Evolutionary conservation across 306 rosid genomes (phyloP).

Genomic region (Pachyrhizus erosus): DNA sequence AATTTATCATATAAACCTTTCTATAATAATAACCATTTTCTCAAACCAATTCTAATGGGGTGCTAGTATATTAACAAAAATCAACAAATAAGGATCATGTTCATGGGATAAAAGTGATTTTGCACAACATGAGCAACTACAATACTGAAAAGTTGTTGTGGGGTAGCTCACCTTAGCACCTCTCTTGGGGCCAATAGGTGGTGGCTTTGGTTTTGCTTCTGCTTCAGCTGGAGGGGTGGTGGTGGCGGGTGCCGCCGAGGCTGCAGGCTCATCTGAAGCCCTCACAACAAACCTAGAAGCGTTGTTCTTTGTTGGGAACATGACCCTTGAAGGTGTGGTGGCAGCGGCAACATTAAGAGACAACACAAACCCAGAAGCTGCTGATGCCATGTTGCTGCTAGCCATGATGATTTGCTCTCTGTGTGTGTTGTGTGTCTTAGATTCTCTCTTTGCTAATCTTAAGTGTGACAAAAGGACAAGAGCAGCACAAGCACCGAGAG

Average conservation of each 20-base stretch:
- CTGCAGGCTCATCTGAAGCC: constrained; percentile 68
- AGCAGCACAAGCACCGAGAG: constrained; percentile 39
- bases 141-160: background rate
- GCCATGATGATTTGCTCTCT: constrained; percentile 50
- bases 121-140: background rate
- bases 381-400: constrained; percentile 74
- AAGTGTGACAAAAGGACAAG: constrained; percentile 31
- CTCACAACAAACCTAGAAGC: constrained; percentile 62
- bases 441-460: constrained; percentile 1
- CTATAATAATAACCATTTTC: background rate
- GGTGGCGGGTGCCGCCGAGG: constrained; percentile 46
- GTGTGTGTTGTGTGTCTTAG: background rate
- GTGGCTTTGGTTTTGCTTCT: constrained; percentile 71
- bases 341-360: constrained; percentile 54
- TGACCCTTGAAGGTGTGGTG: constrained; percentile 49
- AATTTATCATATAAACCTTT: background rate
- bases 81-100: background rate
- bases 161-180: constrained; percentile 66
- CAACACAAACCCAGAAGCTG: constrained; percentile 74
- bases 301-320: constrained; percentile 55
- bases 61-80: background rate
- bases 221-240: constrained; percentile 49
- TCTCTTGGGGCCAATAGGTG: constrained; percentile 96
- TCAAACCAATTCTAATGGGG: background rate
- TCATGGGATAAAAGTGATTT: background rate